A percentile compares a stretch with the other conserved stretches of the same genome.
These are phyloP conservation scores for Alternaria tenuissima DNA, from an alignment of 2,329 filamentous ascomycete genomes.

Conservation along the genomic window DNA sequence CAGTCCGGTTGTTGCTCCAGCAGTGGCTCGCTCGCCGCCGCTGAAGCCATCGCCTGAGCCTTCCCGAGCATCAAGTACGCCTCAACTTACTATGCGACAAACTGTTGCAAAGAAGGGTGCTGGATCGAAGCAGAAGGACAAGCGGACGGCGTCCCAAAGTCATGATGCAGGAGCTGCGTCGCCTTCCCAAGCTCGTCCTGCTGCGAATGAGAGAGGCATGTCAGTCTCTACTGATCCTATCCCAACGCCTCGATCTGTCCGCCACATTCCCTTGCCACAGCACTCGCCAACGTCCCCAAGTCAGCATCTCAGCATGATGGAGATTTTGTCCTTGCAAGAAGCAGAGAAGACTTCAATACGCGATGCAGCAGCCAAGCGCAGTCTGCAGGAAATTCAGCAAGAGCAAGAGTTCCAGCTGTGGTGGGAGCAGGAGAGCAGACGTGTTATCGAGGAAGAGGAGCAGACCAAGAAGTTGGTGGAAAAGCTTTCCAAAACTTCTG, in stretches of 20 bases:
- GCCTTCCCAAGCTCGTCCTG: slow-evolving; percentile 38
- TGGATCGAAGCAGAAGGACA: slow-evolving; percentile 37
- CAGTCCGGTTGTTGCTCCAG: slow-evolving; percentile 23
- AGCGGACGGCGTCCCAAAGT: slow-evolving; percentile 24
- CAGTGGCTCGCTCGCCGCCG: slow-evolving; percentile 15
- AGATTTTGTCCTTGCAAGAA: slow-evolving; percentile 88
- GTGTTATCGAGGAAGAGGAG: slow-evolving; percentile 69
- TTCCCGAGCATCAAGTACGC: slow-evolving; percentile 47
- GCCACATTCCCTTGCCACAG: slow-evolving; percentile 62
- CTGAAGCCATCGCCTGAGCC: slow-evolving; percentile 27
- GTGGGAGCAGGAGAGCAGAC: slow-evolving; percentile 87
- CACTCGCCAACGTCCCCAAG: slow-evolving; percentile 69
- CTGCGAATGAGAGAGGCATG: slow-evolving; percentile 44
- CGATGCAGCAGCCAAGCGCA: slow-evolving; percentile 86
- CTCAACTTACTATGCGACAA: slow-evolving; percentile 68
- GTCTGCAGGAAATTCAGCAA: slow-evolving; percentile 91
- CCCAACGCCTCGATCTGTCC: slow-evolving; percentile 55
- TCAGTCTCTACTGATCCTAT: slow-evolving; percentile 46
- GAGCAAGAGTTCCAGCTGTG: slow-evolving; percentile 97
- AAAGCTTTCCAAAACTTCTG: slow-evolving; percentile 29
- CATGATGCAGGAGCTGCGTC: slow-evolving; percentile 18
- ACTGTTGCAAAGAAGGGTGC: slow-evolving; percentile 57
- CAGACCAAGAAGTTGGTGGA: slow-evolving; percentile 51
- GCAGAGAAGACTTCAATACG: slow-evolving; percentile 82
- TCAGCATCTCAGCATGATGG: slow-evolving; percentile 77